These are phyloP conservation scores for Pyricularia grisea DNA, from an alignment of 2,329 filamentous ascomycete species.

Conservation along the genomic window DNA sequence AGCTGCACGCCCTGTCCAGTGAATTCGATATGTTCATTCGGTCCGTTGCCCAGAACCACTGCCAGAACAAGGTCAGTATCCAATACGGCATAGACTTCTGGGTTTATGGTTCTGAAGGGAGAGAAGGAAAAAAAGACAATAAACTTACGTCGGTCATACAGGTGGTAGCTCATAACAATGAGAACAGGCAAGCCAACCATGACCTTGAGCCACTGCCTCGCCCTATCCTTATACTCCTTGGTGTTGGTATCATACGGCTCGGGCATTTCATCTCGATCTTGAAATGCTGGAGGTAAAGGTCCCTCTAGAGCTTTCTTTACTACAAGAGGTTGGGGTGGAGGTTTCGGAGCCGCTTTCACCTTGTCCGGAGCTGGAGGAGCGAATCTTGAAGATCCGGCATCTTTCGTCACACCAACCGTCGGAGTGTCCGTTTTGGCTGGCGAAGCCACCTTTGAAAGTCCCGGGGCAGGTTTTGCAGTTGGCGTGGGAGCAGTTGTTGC, in stretches of 20 bases:
- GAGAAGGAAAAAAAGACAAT: background rate
- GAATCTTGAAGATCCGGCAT: background rate
- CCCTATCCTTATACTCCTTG: slow-evolving; percentile 1
- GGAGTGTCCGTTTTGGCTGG: background rate
- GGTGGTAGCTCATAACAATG: slow-evolving; percentile 1
- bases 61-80: background rate
- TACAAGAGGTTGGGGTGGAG: background rate
- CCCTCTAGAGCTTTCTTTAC: background rate
- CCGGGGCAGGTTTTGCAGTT: no score
- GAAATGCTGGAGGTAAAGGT: background rate
- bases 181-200: background rate
- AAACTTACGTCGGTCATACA: slow-evolving; percentile 3
- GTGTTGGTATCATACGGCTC: background rate
- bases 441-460: background rate
- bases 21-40: background rate
- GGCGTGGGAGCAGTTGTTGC: background rate
- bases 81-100: background rate
- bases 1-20: background rate
- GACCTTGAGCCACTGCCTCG: background rate
- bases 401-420: background rate
- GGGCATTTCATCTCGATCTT: background rate
- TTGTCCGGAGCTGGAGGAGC: background rate
- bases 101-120: no score
- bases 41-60: slow-evolving; percentile 4
- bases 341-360: background rate